Conservation (phyloP, 2,329 filamentous ascomycete species). For the Clonostachys rhizophaga region DNA sequence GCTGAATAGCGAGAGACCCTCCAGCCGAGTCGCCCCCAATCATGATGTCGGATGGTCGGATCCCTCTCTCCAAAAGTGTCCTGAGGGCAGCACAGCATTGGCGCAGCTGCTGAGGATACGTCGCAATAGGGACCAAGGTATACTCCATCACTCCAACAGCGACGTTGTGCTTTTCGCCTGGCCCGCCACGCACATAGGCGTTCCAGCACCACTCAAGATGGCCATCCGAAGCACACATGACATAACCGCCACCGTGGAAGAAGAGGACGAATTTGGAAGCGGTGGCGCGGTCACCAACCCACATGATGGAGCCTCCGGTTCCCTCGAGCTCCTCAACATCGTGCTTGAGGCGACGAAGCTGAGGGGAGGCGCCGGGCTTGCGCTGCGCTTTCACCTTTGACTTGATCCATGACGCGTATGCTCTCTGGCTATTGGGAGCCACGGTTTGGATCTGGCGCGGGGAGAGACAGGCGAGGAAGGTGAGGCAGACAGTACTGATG, state of each 20-base stretch:
- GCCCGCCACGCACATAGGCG: background rate
- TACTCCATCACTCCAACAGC: slow-evolving; percentile 20
- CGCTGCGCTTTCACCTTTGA: too few relatives aligned
- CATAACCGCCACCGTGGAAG: slow-evolving; percentile 1
- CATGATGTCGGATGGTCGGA: slow-evolving; percentile 9
- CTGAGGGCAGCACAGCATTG: slow-evolving; percentile 11
- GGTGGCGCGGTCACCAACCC: background rate
- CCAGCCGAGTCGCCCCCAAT: slow-evolving; percentile 26
- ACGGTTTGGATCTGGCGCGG: background rate
- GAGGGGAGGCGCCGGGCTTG: too few relatives aligned
- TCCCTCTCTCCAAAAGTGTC: slow-evolving; percentile 5
- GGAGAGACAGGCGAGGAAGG: too few relatives aligned
- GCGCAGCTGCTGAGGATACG: slow-evolving; percentile 16
- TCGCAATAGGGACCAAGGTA: slow-evolving; percentile 15
- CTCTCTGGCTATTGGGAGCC: background rate
- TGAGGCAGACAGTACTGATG: too few relatives aligned
- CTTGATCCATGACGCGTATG: background rate
- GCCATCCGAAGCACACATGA: slow-evolving; percentile 1
- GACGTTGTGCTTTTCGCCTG: background rate
- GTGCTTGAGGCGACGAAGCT: too few relatives aligned
- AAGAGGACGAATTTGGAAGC: slow-evolving; percentile 1
- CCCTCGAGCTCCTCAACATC: too few relatives aligned
- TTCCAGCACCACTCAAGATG: background rate
- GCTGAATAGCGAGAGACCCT: slow-evolving; percentile 19
- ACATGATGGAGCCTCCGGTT: too few relatives aligned